Base-by-base conservation (phyloP, 306 rosid species). In the Abrus precatorius region DNA sequence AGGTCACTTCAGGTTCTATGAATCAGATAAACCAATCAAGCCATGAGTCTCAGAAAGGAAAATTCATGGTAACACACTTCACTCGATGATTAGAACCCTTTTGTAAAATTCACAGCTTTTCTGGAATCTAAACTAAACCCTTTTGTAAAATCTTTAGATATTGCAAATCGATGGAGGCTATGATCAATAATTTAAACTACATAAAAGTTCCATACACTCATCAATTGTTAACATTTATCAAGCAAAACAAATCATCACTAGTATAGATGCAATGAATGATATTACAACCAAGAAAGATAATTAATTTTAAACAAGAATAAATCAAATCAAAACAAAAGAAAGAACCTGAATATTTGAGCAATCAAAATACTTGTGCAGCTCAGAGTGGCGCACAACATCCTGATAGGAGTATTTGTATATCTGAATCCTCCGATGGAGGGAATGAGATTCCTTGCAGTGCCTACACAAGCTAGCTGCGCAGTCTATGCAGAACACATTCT, bases 281-380 rank as follows among this genome's bases (percentile, higher is more conserved):
- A 55, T 45, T n/a, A 49, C 29, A 44, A 61, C 60, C 28, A 81
- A 48, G 75, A 67, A 30, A 13, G 7, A 50, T 4, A 36, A 59
- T 6, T 40, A 14, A 30, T 12, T 74, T n/a, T 1, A 20, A 61
- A 61, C 6, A 28, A 8, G 49, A 28, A 6, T 49, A 40, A 14
- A 65, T n/a, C 56, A 73, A 50, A 3, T 53, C 40, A 36, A 59
- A 56, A 55, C 10, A 53, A 68, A 34, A 83, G 43, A 30, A 28
- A 70, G 4, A 28, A 95, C 99, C 97, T 95, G 99, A 89, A 95
- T 91, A 67, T 81, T 82, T 12, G 97, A 91, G 88, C 97, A 93
- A 83, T 95, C 95, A 50, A 89, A 91, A 67, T 74, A 69, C 73
- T 95, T 89, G 81, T 86, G 88, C n/a, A 93, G 67, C 11, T 93